These are phyloP conservation scores for Gyromitra esculenta DNA, from an alignment of 2,329 filamentous ascomycete species.

Conservation along the genomic window DNA sequence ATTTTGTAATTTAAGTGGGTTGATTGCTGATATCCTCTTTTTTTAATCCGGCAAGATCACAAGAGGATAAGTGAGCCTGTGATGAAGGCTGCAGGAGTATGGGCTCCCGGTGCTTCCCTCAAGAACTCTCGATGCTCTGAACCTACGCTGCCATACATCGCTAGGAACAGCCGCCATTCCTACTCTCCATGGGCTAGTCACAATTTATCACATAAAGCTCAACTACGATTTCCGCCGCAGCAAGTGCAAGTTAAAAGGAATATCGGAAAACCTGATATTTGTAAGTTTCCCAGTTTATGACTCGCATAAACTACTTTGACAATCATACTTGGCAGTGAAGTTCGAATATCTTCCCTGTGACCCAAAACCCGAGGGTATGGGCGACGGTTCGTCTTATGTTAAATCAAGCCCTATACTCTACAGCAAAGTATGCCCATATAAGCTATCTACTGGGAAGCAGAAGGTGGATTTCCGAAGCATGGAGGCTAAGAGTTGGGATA, in stretches of 20 bases:
- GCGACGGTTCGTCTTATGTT: background rate
- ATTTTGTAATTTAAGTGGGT: background rate
- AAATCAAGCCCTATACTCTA: slow-evolving; percentile 1
- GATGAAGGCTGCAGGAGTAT: background rate
- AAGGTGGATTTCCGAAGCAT: background rate
- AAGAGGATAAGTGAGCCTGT: background rate
- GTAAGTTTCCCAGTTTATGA: slow-evolving; percentile 2
- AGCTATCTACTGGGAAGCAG: background rate
- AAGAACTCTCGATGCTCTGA: background rate
- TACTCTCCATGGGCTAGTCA: background rate
- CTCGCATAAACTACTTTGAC: background rate
- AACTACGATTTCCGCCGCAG: background rate
- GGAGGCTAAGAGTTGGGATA: background rate
- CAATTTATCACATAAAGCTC: background rate
- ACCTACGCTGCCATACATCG: background rate
- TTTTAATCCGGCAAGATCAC: slow-evolving; percentile 9
- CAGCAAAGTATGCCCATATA: background rate
- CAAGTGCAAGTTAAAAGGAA: background rate
- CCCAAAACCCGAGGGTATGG: background rate
- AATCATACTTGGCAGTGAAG: slow-evolving; percentile 3
- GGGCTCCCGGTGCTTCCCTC: background rate
- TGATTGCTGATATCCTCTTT: background rate
- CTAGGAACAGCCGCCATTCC: background rate
- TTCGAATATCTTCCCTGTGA: slow-evolving; percentile 5
- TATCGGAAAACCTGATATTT: background rate